These are phyloP conservation scores for Trametes cingulata DNA, from an alignment of 768 basidiomycete genomes.

Conservation along the genomic window DNA sequence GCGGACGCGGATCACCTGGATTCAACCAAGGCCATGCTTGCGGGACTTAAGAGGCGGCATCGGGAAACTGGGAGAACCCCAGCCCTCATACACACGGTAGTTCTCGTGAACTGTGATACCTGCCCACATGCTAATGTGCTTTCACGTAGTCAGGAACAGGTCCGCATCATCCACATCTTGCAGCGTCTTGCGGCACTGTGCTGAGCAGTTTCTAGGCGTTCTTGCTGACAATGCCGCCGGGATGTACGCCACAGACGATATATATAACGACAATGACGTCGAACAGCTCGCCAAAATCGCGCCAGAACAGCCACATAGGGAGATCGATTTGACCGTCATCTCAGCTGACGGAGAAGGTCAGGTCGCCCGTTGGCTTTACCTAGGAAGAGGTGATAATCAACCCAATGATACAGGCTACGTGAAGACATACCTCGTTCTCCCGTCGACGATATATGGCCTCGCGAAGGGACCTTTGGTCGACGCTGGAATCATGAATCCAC, in stretches of 20 bases:
- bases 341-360: slow-evolving; percentile 50
- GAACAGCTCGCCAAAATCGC: slow-evolving; percentile 47
- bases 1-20: slow-evolving; percentile 49
- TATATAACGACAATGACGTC: slow-evolving; percentile 51
- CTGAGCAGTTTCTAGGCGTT: slow-evolving; percentile 44
- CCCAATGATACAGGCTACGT: slow-evolving; percentile 42
- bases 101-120: not conserved
- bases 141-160: not conserved
- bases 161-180: slow-evolving; percentile 36
- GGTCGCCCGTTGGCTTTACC: not conserved
- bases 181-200: slow-evolving; percentile 31
- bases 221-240: slow-evolving; percentile 47
- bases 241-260: slow-evolving; percentile 35
- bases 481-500: slow-evolving; percentile 50
- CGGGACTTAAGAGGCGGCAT: slow-evolving; percentile 51
- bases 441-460: slow-evolving; percentile 59
- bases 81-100: slow-evolving; percentile 66
- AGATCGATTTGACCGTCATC: slow-evolving; percentile 48
- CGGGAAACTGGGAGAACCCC: slow-evolving; percentile 43
- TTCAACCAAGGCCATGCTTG: slow-evolving; percentile 48
- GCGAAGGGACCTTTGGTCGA: slow-evolving; percentile 48
- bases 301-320: slow-evolving; percentile 44
- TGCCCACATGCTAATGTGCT: not conserved
- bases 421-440: slow-evolving; percentile 52
- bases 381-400: slow-evolving; percentile 4